Conservation (phyloP, 306 rosid species). For the Delonix regia region DNA sequence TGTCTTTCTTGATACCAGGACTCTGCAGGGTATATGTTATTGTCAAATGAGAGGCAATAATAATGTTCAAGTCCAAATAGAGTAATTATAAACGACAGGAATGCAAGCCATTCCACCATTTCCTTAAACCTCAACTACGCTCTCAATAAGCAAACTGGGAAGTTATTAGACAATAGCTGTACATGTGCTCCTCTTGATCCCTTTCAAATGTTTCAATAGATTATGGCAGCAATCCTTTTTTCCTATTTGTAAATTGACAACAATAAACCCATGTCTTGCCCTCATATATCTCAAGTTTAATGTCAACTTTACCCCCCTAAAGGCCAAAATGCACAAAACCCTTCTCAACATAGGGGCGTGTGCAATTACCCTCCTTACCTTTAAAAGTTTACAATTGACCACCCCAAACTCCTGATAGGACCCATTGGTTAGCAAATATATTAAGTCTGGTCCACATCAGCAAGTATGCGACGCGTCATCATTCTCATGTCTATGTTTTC, state of each 20-base stretch:
- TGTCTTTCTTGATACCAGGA: conserved; percentile 68
- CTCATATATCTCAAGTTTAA: no score
- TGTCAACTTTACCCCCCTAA: no score
- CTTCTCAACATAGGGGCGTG: no score
- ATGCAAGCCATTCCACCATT: conserved; percentile 7
- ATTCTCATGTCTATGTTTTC: no score
- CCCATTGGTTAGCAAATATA: no score
- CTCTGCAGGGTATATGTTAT: conserved; percentile 50
- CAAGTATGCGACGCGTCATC: no score
- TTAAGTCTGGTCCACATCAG: no score
- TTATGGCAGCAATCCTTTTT: background rate
- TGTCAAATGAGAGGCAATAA: conserved; percentile 2
- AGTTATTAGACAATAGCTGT: background rate
- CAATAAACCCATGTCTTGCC: background rate
- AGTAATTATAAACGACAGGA: background rate
- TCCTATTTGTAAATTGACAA: no score
- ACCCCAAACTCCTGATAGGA: no score
- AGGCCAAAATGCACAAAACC: no score
- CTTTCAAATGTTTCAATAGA: background rate
- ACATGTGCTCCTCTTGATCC: background rate
- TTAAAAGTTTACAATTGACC: no score
- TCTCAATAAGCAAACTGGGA: background rate
- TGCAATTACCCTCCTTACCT: no score
- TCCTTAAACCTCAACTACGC: background rate
- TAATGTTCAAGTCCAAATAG: background rate